Evolutionary conservation across 2,329 filamentous ascomycete species (phyloP).

Genomic region (Teratosphaeriaceae sp.): DNA sequence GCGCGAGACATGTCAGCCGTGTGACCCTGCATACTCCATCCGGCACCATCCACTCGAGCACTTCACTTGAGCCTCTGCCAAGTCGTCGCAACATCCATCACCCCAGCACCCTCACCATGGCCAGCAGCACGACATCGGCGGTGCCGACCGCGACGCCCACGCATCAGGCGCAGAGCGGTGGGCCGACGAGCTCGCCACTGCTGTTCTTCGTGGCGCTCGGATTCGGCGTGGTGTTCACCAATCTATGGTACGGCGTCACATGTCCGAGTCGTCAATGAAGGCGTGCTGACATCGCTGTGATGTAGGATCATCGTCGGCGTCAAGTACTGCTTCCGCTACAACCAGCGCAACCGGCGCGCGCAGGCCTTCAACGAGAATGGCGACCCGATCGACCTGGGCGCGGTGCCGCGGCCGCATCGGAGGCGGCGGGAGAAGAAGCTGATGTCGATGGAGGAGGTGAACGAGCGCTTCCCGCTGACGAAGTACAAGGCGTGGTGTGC

Average conservation of each 20-base stretch:
- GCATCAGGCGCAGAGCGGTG: conserved; percentile 12
- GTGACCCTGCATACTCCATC: too few relatives aligned
- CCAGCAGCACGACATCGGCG: neutral
- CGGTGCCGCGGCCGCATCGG: conserved; percentile 78
- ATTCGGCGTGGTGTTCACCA: conserved; percentile 97
- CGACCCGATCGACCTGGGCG: conserved; percentile 80
- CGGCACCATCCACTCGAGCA: too few relatives aligned
- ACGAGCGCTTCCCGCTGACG: conserved; percentile 88
- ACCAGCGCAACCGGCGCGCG: conserved; percentile 79
- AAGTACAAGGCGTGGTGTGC: conserved; percentile 97
- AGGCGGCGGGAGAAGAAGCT: conserved; percentile 87
- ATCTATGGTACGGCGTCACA: conserved; percentile 74
- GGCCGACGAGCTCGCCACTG: conserved; percentile 63
- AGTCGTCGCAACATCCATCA: too few relatives aligned
- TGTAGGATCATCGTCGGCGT: conserved; percentile 97
- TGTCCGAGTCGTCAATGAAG: too few relatives aligned
- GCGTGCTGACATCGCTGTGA: neutral
- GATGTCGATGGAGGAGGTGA: conserved; percentile 99
- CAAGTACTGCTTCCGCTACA: conserved; percentile 99
- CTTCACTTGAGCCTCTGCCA: too few relatives aligned
- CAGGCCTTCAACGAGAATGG: conserved; percentile 67
- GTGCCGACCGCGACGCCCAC: conserved; percentile 1
- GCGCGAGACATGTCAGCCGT: too few relatives aligned
- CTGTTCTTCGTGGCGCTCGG: conserved; percentile 93
- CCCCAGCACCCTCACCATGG: too few relatives aligned